Evolutionary conservation across 345 rosid genomes (phyloP), one percentile per base, ranked within the genome.

Genomic region (Bruguiera gymnorhiza): DNA sequence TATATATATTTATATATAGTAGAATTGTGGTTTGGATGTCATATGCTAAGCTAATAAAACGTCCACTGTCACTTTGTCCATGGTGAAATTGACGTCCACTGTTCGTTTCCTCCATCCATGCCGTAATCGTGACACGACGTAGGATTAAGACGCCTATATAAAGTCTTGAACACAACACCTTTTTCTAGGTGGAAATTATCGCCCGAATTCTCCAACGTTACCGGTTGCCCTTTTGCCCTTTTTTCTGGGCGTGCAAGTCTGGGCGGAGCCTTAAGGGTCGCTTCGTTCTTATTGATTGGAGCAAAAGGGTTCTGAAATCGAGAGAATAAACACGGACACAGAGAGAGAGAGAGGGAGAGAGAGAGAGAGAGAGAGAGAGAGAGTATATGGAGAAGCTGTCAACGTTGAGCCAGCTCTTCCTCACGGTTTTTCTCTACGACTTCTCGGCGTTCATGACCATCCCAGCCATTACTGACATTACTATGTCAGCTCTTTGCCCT

Each of bases 401-500:
- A 23, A 43, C 70, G 43, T 19, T 80, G 46, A 67, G 60, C 58
- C 84, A 77, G 55, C 74, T 81, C 19, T 77, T 51, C 68, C 50
- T 73, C n/a, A 74, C 86, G 11, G 7, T 60, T 24, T 85, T 80
- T 70, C 73, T 85, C 21, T 31, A 68, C 23, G 36, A 36, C n/a
- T 80, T 83, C 66, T 72, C 85, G 2, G 62, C 66, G 3, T 74
- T 52, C 70, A 77, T 80, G 80, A 75, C 72, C 69, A 19, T 36
- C 48, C 88, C 88, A 6, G 64, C 68, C 71, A 63, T 79, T 50
- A 70, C 75, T 13, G 88, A 85, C 61, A 78, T 81, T 15, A 82
- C 80, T 31, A 72, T 82, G 75, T 32, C 73, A 4, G 84, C 88
- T 1, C 70, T 85, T 73, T 85, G 88, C 65, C 86, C 88, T 19